Evolutionary conservation across 23 red algal species (phyloP).

Genomic region (Gracilaria caudata): DNA sequence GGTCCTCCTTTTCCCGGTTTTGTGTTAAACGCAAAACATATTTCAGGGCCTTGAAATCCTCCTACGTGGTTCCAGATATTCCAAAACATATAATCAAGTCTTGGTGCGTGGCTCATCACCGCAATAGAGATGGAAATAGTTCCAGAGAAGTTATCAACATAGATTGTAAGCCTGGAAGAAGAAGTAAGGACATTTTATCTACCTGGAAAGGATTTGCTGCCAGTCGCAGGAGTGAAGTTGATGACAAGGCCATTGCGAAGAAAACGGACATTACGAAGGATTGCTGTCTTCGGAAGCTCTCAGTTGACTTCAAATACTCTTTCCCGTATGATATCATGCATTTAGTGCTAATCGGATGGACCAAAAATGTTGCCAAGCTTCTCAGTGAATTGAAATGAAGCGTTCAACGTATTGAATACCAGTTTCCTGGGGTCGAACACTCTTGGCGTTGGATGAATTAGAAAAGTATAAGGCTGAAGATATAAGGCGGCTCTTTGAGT

Average conservation of each 20-base stretch:
- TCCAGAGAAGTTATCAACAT: background rate
- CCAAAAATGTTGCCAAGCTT: background rate
- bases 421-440: background rate
- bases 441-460: background rate
- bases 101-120: background rate
- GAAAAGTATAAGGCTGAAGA: slow-evolving; percentile 2
- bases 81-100: background rate
- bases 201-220: background rate
- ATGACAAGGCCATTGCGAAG: background rate
- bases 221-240: background rate
- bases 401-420: background rate
- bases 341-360: background rate
- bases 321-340: slow-evolving; percentile 25
- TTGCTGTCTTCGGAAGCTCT: background rate
- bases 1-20: background rate
- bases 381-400: background rate
- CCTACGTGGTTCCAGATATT: background rate
- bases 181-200: background rate
- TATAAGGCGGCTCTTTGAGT: background rate
- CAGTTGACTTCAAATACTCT: background rate
- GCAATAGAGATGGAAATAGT: background rate
- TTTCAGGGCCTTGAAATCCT: background rate
- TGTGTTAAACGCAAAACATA: background rate
- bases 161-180: background rate
- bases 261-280: background rate